Conservation (phyloP, 768 basidiomycete species). For the Coprinellus micaceus region DNA sequence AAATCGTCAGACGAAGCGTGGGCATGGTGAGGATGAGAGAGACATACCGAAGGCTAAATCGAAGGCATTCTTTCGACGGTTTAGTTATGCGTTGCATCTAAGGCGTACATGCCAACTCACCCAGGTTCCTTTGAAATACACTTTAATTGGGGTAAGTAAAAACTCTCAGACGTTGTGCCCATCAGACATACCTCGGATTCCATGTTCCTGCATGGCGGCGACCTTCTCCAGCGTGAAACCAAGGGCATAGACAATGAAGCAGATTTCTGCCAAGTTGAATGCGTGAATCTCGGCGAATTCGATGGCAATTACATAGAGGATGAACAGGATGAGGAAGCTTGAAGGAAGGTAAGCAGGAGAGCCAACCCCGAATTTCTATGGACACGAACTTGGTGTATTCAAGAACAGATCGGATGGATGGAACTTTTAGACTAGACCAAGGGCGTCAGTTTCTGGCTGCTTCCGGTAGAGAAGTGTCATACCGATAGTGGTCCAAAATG, state of each 20-base stretch:
- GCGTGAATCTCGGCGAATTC: conserved; percentile 61
- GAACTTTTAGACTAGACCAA: conserved; percentile 85
- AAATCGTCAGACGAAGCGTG: no score
- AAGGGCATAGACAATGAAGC: conserved; percentile 76
- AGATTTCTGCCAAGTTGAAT: conserved; percentile 62
- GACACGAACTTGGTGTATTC: conserved; percentile 78
- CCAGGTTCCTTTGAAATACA: conserved; percentile 85
- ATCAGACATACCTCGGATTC: conserved; percentile 64
- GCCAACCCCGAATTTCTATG: background rate
- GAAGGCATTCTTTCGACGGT: conserved; percentile 78
- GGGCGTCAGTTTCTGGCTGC: background rate
- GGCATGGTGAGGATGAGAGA: no score
- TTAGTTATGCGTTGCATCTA: conserved; percentile 8
- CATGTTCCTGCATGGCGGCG: conserved; percentile 94
- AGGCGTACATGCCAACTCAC: conserved; percentile 33
- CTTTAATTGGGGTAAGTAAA: conserved; percentile 28
- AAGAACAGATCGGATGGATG: conserved; percentile 83
- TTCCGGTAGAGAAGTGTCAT: conserved; percentile 13
- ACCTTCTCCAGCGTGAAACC: conserved; percentile 91
- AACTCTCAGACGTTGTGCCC: background rate
- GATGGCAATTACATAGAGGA: conserved; percentile 75
- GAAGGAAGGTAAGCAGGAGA: background rate
- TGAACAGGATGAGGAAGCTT: conserved; percentile 78
- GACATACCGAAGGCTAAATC: conserved; percentile 81
- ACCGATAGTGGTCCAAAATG: conserved; percentile 94